Evolutionary conservation across 2,329 filamentous ascomycete genomes (phyloP), one percentile per base, ranked within the genome.

Genomic region (Curvularia verruculosa): DNA sequence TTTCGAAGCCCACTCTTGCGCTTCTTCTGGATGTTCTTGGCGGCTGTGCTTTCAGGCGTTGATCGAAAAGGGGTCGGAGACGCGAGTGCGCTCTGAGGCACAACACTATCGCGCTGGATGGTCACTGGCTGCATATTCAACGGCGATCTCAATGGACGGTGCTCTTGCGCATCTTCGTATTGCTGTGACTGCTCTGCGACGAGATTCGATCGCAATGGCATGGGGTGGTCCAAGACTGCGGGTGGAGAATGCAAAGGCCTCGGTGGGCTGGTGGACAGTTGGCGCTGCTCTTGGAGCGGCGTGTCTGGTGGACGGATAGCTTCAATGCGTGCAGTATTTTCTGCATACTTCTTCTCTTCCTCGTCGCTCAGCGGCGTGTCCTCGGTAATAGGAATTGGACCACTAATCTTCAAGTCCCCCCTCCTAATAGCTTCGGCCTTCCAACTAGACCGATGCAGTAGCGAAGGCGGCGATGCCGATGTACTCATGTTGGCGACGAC

Each of bases 401-500:
- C 72, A 49, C 72, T 76, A 48, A 77, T 77, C 54, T 76, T 76
- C 39, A 77, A 61, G 50, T 75, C 63, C 2, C 75, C 75, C 49
- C 71, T 70, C 12, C 75, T 68, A 41, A 77, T 77, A 2, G 75
- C 75, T 52, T 76, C 75, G 0, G 72, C 72, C 63, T 77, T 77
- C 74, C 73, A 77, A 61, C 71, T 75, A 7, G 74, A 72, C 23
- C 74, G 71, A 53, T 71, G 68, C 56, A 75, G 51, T 45, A 49
- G 60, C 40, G 49, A 63, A 44, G 67, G 67, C 54, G 64, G 52
- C 39, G 49, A 57, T 23, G 50, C 63, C 49, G 68, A 64, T 54
- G 64, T 66, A 58, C 65, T 72, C 71, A 74, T 74, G 45, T 68
- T 68, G 52, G 68, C 63, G 53, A 62, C 64, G 52, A 71, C 61